phyloP scores from a whole-genome alignment of 2,329 filamentous ascomycete species.

The Aspergillus piperis region DNA sequence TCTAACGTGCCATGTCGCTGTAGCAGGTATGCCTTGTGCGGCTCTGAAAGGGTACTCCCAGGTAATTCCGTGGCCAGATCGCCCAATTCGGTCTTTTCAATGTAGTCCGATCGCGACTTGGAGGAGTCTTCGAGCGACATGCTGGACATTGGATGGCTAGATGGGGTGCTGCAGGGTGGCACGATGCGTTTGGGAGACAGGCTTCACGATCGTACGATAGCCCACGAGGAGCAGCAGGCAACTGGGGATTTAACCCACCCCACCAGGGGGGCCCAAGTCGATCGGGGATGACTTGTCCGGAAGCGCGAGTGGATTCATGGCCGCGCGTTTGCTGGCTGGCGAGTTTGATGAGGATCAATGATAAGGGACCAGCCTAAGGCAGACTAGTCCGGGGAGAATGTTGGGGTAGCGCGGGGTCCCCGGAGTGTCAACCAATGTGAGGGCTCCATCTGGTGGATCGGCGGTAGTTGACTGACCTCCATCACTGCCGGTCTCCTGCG shows the following conservation, averaged over 20 bases:
- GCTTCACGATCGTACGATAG: not conserved
- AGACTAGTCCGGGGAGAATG: not conserved
- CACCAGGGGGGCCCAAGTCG: not conserved
- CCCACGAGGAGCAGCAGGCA: too few species aligned
- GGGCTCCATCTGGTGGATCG: not conserved
- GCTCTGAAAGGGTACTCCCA: not conserved
- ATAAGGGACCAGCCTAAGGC: too few species aligned
- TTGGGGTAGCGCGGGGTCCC: not conserved
- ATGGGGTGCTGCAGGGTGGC: not conserved
- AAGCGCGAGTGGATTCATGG: not conserved
- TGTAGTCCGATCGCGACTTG: not conserved
- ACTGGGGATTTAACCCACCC: not conserved
- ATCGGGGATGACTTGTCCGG: too few species aligned
- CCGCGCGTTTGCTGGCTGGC: too few species aligned
- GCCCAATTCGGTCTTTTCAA: conserved; percentile 1
- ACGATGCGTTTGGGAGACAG: not conserved
- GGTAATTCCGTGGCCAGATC: not conserved
- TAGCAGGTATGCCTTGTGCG: not conserved
- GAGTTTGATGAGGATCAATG: too few species aligned
- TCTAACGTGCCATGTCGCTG: conserved; percentile 12
- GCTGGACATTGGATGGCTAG: too few species aligned
- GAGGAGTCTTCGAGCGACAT: not conserved
- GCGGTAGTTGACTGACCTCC: not conserved
- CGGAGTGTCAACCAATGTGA: not conserved
- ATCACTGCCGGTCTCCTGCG: not conserved